Conservation (phyloP, 169 alveolate genomes). For the Perkinsus chesapeaki region DNA sequence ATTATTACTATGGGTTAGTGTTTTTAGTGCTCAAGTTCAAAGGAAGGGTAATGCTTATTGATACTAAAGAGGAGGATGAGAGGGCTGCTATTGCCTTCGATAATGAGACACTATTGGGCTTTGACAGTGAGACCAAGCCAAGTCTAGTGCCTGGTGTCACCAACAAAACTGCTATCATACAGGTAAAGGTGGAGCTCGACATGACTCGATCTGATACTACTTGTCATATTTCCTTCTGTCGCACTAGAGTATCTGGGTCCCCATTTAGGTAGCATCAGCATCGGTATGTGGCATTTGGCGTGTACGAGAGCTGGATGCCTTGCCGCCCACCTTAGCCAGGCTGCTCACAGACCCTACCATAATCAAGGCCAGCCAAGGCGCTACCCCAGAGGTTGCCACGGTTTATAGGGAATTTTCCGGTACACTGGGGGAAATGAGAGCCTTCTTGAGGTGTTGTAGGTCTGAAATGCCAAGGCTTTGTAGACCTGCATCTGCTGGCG, state of each 20-base stretch:
- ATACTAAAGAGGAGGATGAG: not conserved
- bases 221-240: not conserved
- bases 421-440: not conserved
- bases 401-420: not conserved
- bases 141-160: not conserved
- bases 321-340: not conserved
- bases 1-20: not conserved
- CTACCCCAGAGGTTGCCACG: not conserved
- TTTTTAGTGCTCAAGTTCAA: not conserved
- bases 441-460: not conserved
- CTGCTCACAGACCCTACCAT: not conserved
- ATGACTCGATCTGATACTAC: too few species aligned
- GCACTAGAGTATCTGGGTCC: not conserved
- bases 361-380: not conserved
- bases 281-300: not conserved
- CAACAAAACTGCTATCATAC: not conserved
- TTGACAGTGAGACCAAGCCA: not conserved
- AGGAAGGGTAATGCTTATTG: not conserved
- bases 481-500: not conserved
- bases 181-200: not conserved
- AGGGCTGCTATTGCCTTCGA: not conserved
- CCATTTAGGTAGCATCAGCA: not conserved
- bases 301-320: not conserved
- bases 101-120: not conserved
- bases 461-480: not conserved